Conservation (phyloP, 495 filamentous ascomycete species). For the Hyaloscypha variabilis region DNA sequence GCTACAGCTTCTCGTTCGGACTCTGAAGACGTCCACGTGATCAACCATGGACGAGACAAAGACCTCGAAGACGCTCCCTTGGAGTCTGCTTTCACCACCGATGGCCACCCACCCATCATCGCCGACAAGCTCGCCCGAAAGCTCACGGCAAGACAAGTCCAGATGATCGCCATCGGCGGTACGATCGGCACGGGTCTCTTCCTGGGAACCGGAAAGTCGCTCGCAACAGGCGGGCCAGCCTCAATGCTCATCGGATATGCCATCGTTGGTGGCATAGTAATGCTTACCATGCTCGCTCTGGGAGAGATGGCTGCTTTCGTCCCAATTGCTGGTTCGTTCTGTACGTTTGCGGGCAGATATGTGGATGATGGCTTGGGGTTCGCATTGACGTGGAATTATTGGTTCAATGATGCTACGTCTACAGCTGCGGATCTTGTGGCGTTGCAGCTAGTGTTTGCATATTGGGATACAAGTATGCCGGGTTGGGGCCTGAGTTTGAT, state of each 20-base stretch:
- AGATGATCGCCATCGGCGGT: constrained; percentile 66
- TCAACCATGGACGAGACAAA: background rate
- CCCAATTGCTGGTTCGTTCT: constrained; percentile 74
- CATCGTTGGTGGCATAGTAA: constrained; percentile 49
- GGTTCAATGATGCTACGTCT: constrained; percentile 61
- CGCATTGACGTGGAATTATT: constrained; percentile 64
- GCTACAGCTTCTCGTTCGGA: background rate
- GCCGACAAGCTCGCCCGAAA: constrained; percentile 29
- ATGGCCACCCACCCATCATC: constrained; percentile 15
- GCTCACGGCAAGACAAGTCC: constrained; percentile 50
- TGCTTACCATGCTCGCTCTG: constrained; percentile 51
- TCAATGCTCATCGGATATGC: constrained; percentile 65
- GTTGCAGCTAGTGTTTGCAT: constrained; percentile 53
- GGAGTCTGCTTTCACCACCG: background rate
- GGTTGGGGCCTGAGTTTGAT: constrained; percentile 62
- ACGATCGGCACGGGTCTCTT: constrained; percentile 72
- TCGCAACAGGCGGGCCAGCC: constrained; percentile 64
- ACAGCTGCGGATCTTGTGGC: constrained; percentile 58
- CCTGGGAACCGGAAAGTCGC: constrained; percentile 62
- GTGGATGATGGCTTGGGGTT: constrained; percentile 76
- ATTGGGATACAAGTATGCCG: constrained; percentile 59
- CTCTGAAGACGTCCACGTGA: background rate
- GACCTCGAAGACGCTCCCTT: constrained; percentile 6
- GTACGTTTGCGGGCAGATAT: constrained; percentile 72
- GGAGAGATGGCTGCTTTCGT: constrained; percentile 77